Evolutionary conservation across 2,329 filamentous ascomycete species (phyloP), one percentile per base, ranked within the genome.

Genomic region (Colletotrichum scovillei): DNA sequence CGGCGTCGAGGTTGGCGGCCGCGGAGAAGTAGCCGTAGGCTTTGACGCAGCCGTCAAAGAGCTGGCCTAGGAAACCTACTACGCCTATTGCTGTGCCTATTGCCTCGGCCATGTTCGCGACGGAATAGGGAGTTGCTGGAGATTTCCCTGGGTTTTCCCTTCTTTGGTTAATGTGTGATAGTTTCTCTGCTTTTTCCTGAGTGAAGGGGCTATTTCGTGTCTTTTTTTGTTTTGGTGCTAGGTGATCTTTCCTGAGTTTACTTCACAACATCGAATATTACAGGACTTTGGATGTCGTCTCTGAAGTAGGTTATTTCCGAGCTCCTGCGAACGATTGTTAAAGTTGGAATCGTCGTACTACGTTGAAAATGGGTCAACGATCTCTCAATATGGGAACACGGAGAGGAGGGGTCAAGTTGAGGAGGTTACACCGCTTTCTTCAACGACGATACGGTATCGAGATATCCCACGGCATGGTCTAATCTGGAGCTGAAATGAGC

Each of bases 31-130:
- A 82, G 32, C 80, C 78, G 75, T 87, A 87, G 11, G 84, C 84
- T 71, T 84, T 84, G 71, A 86, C 80, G 78, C 85, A 86, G 35
- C 84, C 85, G 74, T 85, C 82, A 66, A 87, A 87, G 63, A 87
- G 81, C 75, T 87, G 85, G 49, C 84, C 85, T 26, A 87, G 78
- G 59, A 86, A 78, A 73, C 85, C 85, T 14, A 86, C 82, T 1
- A 84, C 84, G 69, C 82, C 84, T 30, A 87, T 78, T 16, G 83
- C 82, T 46, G 84, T 84, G 68, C 84, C 84, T 16, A 86, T 74
- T 35, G 81, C 77, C 78, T 87, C 85, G 60, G 42, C 42, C 42
- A 49, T 19, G 8, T 49, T 49, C 4, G 42, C 5, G 42, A 16
- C 0, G 14, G 38, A 16, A 3, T 0, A 16, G 38, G 14, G 6